A percentile compares a stretch with the other conserved stretches of the same genome.
These are phyloP conservation scores for Thermochaetoides thermophila DNA, from an alignment of 495 filamentous ascomycete genomes.

Conservation along the genomic window DNA sequence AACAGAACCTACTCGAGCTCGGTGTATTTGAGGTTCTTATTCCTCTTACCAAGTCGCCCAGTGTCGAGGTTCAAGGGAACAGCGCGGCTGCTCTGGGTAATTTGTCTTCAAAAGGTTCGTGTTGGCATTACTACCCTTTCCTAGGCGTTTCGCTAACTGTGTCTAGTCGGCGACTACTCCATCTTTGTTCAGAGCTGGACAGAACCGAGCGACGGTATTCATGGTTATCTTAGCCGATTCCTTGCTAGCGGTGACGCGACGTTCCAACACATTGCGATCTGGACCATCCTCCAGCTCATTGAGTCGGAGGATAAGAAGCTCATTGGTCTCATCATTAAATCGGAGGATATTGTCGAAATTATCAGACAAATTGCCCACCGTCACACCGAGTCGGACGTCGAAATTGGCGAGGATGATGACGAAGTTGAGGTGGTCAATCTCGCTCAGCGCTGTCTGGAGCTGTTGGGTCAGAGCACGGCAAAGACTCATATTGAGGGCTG, in stretches of 20 bases:
- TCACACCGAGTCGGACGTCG: constrained; percentile 79
- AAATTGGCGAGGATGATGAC: constrained; percentile 69
- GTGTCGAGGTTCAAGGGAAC: constrained; percentile 96
- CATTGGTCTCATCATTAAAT: constrained; percentile 69
- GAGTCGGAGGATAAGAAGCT: constrained; percentile 85
- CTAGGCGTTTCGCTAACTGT: not conserved
- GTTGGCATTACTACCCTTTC: no score
- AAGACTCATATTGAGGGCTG: constrained; percentile 44
- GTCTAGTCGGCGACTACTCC: constrained; percentile 80
- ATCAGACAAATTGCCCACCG: constrained; percentile 81
- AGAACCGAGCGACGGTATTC: constrained; percentile 83
- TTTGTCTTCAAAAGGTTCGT: constrained; percentile 85
- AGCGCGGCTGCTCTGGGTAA: constrained; percentile 93
- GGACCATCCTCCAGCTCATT: constrained; percentile 88
- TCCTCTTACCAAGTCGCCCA: constrained; percentile 83
- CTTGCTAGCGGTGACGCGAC: constrained; percentile 88
- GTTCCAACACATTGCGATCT: constrained; percentile 98
- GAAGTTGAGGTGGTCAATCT: constrained; percentile 88
- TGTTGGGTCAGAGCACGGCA: constrained; percentile 48
- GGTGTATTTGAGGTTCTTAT: constrained; percentile 96
- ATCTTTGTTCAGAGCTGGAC: constrained; percentile 91
- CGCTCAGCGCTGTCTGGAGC: constrained; percentile 75
- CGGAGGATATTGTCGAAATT: constrained; percentile 78
- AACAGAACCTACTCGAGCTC: constrained; percentile 75
- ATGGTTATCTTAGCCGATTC: constrained; percentile 87